Evolutionary conservation across 2,329 filamentous ascomycete species (phyloP).

Genomic region (Neonectria neomacrospora): DNA sequence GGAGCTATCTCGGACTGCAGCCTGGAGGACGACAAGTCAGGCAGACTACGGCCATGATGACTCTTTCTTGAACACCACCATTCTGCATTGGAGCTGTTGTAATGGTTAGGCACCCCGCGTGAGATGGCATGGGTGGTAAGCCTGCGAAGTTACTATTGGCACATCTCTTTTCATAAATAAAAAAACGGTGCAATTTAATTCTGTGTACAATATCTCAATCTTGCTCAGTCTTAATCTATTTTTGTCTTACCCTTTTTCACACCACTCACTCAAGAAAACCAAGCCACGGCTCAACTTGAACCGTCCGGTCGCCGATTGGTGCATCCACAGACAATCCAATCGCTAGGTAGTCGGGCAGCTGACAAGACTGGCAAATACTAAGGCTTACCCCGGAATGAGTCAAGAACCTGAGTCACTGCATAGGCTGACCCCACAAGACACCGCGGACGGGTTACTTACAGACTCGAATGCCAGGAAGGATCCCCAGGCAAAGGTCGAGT

Average conservation of each 20-base stretch:
- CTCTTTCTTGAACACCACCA: background rate
- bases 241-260: background rate
- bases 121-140: background rate
- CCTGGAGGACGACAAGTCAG: constrained; percentile 14
- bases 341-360: background rate
- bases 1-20: constrained; percentile 9
- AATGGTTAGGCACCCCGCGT: background rate
- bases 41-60: background rate
- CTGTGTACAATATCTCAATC: background rate
- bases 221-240: background rate
- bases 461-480: background rate
- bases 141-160: background rate
- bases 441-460: background rate
- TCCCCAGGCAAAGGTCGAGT: background rate
- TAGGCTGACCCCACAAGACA: background rate
- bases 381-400: background rate
- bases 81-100: background rate
- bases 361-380: background rate
- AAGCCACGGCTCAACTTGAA: background rate
- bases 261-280: background rate
- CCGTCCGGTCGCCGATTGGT: too few species aligned
- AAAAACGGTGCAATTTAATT: background rate
- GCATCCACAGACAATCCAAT: too few species aligned
- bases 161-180: background rate
- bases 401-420: background rate